Evolutionary conservation across 495 filamentous ascomycete species (phyloP), one percentile per base, ranked within the genome.

Genomic region (Hyphodiscus hymeniophilus): DNA sequence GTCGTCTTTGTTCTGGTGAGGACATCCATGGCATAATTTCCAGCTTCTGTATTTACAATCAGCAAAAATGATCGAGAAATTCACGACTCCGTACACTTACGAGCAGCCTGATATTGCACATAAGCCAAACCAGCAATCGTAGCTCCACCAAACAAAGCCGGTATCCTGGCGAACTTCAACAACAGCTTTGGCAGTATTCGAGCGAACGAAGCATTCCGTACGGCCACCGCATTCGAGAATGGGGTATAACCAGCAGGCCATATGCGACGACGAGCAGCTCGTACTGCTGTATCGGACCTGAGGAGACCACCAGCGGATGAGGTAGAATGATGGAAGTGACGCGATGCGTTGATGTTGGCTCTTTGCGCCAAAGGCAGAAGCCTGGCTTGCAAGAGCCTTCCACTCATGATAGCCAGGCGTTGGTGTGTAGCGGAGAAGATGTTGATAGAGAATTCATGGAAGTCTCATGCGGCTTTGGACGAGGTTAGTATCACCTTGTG

Each of bases 81-180:
- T 10, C 3, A 35, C 20, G 40, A 44, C 2, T 15, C 23, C 8
- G 26, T 15, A 28, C 33, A 73, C 87, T 60, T 76, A 94, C 87
- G 86, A 42, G 82, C 82, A 51, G 92, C 91, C 67, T 97, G 94
- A 63, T 97, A 96, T 63, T 99, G 92, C 26, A 99, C 58, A 74
- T 95, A 99, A 34, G 87, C 87, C 24, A 92, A 60, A 3, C 87
- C 85, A 6, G 85, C 89, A 61, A 99, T 75, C 66, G 84, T 85
- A 35, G 86, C 81, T 34, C 86, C 89, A 28, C 90, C 92, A 61
- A 94, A 89, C 66, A 95, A 80, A 48, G 94, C 91, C 21, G 92
- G 92, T 41, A 96, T 67, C 42, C 87, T 75, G 32, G 82, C 72
- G 45, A 97, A 84, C 69, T 95, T 99, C 54, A 94, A 56, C 7